Percentiles rank a stretch among this genome's conserved stretches.
These are phyloP conservation scores for Podila clonocystis DNA, from an alignment of 192 early-diverging fungal species.

Conservation along the genomic window DNA sequence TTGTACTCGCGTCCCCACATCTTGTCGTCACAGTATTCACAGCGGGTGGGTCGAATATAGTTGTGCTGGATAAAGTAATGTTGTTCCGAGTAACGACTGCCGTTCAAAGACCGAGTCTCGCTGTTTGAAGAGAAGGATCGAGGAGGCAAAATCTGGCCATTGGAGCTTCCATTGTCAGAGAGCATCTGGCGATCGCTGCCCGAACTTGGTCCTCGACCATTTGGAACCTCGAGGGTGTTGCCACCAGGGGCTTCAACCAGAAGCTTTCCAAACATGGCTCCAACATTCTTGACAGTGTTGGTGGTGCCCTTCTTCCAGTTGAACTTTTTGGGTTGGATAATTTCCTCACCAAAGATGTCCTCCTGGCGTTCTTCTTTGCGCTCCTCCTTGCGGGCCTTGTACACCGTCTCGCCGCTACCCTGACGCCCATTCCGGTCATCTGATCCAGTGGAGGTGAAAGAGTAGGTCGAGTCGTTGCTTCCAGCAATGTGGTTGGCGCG, in stretches of 20 bases:
- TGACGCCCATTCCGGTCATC: conserved; percentile 12
- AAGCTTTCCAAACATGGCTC: conserved; percentile 49
- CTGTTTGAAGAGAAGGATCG: conserved; percentile 31
- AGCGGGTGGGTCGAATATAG: conserved; percentile 57
- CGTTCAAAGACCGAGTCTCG: conserved; percentile 37
- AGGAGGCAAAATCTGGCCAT: conserved; percentile 43
- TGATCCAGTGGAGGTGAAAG: conserved; percentile 29
- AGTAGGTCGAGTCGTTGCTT: conserved; percentile 40
- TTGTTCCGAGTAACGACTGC: conserved; percentile 19
- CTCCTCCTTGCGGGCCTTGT: conserved; percentile 18
- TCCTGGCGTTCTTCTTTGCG: conserved; percentile 43
- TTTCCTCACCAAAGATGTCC: conserved; percentile 49
- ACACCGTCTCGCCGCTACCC: not conserved
- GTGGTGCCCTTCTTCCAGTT: conserved; percentile 60
- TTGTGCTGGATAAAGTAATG: conserved; percentile 47
- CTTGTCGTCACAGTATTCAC: conserved; percentile 66
- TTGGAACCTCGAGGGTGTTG: conserved; percentile 6
- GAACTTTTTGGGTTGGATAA: conserved; percentile 60
- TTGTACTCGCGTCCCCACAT: conserved; percentile 64
- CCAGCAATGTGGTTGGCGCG: conserved; percentile 24
- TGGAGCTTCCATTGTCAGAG: conserved; percentile 35
- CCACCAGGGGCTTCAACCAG: conserved; percentile 16
- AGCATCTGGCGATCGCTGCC: not conserved
- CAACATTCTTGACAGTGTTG: conserved; percentile 45
- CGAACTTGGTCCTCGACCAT: not conserved